phyloP scores from a whole-genome alignment of 352 stramenopile genomes.

The Globisporangium okanoganense region DNA sequence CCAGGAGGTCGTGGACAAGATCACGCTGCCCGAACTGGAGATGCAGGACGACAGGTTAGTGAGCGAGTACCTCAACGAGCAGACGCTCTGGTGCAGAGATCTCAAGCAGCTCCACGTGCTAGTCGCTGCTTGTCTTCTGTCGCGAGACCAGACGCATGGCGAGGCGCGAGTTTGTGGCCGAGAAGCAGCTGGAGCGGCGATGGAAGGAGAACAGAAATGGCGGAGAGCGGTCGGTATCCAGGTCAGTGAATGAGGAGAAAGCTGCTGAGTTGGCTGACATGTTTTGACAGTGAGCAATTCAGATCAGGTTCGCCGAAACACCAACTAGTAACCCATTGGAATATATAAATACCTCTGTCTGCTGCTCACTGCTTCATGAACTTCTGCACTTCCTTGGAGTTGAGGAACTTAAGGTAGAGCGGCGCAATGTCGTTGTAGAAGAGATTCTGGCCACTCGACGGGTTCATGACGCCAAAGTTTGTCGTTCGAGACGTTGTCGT shows the following conservation, averaged over 20 bases:
- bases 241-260: too few relatives aligned
- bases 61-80: not conserved
- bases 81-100: not conserved
- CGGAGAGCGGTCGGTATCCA: too few relatives aligned
- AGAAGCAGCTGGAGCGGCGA: not conserved
- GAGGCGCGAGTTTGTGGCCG: not conserved
- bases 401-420: slow-evolving; percentile 71
- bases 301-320: too few relatives aligned
- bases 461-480: slow-evolving; percentile 1
- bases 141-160: not conserved
- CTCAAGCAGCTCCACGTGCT: not conserved
- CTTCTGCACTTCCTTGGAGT: slow-evolving; percentile 59
- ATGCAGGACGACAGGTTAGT: not conserved
- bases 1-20: not conserved
- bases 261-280: too few relatives aligned
- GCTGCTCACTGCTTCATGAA: slow-evolving; percentile 34
- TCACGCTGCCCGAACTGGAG: not conserved
- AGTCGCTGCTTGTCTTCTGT: not conserved
- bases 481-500: not conserved
- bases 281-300: too few relatives aligned
- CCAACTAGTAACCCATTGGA: too few relatives aligned
- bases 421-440: slow-evolving; percentile 76
- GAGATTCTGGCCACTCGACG: slow-evolving; percentile 32
- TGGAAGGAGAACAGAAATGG: not conserved
- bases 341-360: too few relatives aligned